A percentile compares a stretch with the other conserved stretches of the same genome.
Evolutionary conservation across 1,284 basidiomycete species (phyloP).

Genomic region (Coniferiporia weirii): DNA sequence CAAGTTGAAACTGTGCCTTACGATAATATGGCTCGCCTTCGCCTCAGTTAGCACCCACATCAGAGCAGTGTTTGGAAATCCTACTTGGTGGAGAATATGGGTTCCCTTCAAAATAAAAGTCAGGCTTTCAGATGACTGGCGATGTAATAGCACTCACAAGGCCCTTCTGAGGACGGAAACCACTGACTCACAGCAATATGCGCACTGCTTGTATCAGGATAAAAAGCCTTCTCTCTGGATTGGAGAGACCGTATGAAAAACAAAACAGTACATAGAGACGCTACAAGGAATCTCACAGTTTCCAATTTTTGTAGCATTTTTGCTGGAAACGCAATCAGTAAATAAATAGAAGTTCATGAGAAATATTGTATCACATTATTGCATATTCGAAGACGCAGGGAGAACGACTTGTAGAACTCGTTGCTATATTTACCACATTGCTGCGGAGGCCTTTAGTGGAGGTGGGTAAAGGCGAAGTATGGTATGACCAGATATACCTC

Average conservation of each 20-base stretch:
- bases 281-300: not conserved
- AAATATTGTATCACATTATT: conserved; percentile 31
- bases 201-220: not conserved
- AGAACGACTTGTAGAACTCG: conserved; percentile 39
- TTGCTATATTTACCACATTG: conserved; percentile 27
- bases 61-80: not conserved
- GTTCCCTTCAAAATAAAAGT: not conserved
- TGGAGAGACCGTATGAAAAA: not conserved
- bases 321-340: conserved; percentile 1
- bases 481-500: conserved; percentile 35
- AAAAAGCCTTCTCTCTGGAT: not conserved
- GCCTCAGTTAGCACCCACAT: not conserved
- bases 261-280: not conserved
- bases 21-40: not conserved
- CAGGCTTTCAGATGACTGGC: not conserved
- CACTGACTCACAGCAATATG: not conserved
- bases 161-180: not conserved
- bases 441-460: conserved; percentile 6
- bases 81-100: not conserved
- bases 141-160: not conserved
- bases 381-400: conserved; percentile 40
- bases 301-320: not conserved
- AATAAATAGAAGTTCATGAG: conserved; percentile 1
- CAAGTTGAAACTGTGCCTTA: not conserved
- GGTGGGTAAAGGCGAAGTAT: not conserved